Evolutionary conservation across 2,329 filamentous ascomycete genomes (phyloP).

Genomic region (Pseudogymnoascus sp.): DNA sequence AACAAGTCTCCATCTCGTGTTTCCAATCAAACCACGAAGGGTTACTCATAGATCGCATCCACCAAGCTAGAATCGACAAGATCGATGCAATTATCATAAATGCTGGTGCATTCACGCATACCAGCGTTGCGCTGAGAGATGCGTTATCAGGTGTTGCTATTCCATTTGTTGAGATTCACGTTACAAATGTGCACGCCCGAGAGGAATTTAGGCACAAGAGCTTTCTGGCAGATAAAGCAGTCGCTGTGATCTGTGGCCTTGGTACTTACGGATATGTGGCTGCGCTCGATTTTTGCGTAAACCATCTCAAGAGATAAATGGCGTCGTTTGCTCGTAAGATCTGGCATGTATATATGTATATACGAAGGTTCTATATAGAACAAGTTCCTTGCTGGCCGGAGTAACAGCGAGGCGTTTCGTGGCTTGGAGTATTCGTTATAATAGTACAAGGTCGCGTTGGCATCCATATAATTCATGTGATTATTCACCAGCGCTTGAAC

Average conservation of each 20-base stretch:
- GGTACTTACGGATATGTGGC: slow-evolving; percentile 53
- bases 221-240: slow-evolving; percentile 67
- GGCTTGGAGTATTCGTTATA: not conserved
- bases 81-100: slow-evolving; percentile 67
- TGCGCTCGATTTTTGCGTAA: slow-evolving; percentile 45
- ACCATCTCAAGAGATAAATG: slow-evolving; percentile 36
- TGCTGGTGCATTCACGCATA: slow-evolving; percentile 67
- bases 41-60: slow-evolving; percentile 64
- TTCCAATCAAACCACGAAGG: slow-evolving; percentile 78
- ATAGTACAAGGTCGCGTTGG: not conserved
- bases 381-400: not conserved
- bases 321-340: slow-evolving; percentile 12
- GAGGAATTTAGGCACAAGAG: slow-evolving; percentile 62
- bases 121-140: slow-evolving; percentile 67
- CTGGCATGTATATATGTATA: not conserved
- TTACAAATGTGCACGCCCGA: slow-evolving; percentile 64
- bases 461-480: not conserved
- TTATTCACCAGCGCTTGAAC: slow-evolving; percentile 7
- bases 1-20: slow-evolving; percentile 36
- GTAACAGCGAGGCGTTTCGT: not conserved
- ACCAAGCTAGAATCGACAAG: slow-evolving; percentile 47
- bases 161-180: slow-evolving; percentile 71
- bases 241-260: slow-evolving; percentile 63
- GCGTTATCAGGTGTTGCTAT: slow-evolving; percentile 60
- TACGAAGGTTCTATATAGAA: not conserved